Evolutionary conservation across 208 protist species (phyloP).

Genomic region (Trypanosoma caninum): DNA sequence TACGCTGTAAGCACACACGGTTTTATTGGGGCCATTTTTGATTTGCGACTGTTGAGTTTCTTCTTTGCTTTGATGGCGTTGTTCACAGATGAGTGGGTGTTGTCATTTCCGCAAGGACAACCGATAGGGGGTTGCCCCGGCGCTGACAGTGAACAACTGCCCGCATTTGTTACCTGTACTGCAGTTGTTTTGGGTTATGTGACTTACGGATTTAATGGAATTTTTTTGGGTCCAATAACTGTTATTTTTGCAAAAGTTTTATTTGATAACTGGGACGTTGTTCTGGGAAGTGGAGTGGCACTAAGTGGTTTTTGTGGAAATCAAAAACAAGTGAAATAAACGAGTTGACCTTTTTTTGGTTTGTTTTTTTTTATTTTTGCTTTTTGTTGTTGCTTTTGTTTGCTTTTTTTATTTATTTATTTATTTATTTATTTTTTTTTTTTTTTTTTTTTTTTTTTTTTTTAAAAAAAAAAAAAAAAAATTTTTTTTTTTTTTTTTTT

Average conservation of each 20-base stretch:
- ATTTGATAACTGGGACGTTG: slow-evolving; percentile 72
- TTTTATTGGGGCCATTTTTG: slow-evolving; percentile 9
- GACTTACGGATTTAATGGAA: slow-evolving; percentile 48
- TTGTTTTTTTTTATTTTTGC: background rate
- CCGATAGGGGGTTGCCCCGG: slow-evolving; percentile 21
- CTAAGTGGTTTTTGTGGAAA: background rate
- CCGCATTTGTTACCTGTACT: slow-evolving; percentile 54
- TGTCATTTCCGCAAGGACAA: slow-evolving; percentile 53
- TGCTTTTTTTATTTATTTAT: background rate
- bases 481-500: slow-evolving; percentile 10
- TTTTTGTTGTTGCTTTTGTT: too few species aligned
- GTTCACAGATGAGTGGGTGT: slow-evolving; percentile 58
- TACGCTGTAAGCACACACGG: slow-evolving; percentile 5
- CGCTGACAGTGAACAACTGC: slow-evolving; percentile 37
- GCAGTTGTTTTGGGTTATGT: slow-evolving; percentile 65
- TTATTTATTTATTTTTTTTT: background rate
- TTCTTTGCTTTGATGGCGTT: slow-evolving; percentile 37
- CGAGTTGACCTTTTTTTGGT: background rate
- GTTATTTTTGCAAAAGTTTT: slow-evolving; percentile 68
- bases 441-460: background rate
- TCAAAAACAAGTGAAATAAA: slow-evolving; percentile 1
- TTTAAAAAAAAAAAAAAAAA: background rate
- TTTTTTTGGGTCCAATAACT: slow-evolving; percentile 66
- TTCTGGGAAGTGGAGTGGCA: slow-evolving; percentile 11
- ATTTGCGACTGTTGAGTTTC: slow-evolving; percentile 30